phyloP scores from a whole-genome alignment of 331 rosid genomes.

The Prunus yedoensis region DNA sequence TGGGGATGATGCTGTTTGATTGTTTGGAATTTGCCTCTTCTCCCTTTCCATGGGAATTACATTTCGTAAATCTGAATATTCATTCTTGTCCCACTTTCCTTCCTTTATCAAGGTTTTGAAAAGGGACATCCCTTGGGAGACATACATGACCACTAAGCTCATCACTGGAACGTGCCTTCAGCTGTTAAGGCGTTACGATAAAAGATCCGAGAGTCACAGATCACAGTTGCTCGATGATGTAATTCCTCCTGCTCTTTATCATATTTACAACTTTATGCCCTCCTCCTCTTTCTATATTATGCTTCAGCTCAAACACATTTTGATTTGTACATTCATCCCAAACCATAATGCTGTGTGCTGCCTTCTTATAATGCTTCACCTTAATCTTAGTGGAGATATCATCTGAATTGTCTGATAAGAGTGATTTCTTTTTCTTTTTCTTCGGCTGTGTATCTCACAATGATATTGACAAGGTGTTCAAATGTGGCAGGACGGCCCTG shows the following conservation, averaged over 20 bases:
- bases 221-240: constrained; percentile 95
- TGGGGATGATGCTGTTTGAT: constrained; percentile 16
- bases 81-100: neutral
- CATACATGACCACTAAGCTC: constrained; percentile 93
- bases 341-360: neutral
- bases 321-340: neutral
- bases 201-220: constrained; percentile 78
- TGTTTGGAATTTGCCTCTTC: neutral
- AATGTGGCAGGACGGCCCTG: constrained; percentile 85
- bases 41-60: neutral
- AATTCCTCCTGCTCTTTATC: constrained; percentile 12
- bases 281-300: neutral
- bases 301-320: neutral
- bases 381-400: neutral
- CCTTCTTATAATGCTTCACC: neutral
- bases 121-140: constrained; percentile 99
- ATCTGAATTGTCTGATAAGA: constrained; percentile 7
- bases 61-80: neutral
- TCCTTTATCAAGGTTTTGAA: constrained; percentile 61
- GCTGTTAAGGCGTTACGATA: constrained; percentile 91
- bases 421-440: neutral
- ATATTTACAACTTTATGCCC: too few species aligned
- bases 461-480: constrained; percentile 22
- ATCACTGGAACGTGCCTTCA: constrained; percentile 93
- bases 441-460: constrained; percentile 8